Evolutionary conservation across 176 grass and related monocot genomes (phyloP).

Genomic region (Poa annua): DNA sequence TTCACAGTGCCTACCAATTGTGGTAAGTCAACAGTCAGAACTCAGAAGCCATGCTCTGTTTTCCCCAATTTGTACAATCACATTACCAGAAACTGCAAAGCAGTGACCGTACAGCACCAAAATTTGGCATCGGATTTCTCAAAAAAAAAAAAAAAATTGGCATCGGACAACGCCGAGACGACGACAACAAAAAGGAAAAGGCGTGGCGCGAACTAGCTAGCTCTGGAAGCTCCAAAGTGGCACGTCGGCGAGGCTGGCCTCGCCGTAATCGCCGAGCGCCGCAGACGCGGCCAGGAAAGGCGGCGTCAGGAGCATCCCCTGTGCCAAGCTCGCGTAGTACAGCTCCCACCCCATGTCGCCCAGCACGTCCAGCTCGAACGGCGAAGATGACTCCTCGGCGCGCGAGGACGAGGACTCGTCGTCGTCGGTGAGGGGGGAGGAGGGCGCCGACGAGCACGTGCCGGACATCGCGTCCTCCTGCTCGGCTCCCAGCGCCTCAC

Average conservation of each 20-base stretch:
- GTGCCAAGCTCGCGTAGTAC: conserved; percentile 75
- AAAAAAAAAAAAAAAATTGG: no score
- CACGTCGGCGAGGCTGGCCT: conserved; percentile 11
- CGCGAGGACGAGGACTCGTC: background rate
- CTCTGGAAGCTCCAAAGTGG: conserved; percentile 53
- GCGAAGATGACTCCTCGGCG: background rate
- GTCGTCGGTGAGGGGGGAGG: background rate
- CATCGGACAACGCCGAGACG: background rate
- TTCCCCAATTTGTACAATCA: background rate
- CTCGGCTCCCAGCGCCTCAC: background rate
- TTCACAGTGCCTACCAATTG: background rate
- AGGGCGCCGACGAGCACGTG: conserved; percentile 11
- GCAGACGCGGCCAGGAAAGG: background rate
- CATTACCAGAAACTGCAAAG: conserved; percentile 30
- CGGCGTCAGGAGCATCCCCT: conserved; percentile 63
- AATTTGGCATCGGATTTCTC: no score
- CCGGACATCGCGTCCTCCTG: background rate
- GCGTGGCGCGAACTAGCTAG: background rate
- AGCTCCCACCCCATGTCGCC: conserved; percentile 56
- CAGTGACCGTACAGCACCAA: background rate
- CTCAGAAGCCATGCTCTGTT: conserved; percentile 20
- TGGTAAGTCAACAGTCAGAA: background rate
- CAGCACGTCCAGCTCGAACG: conserved; percentile 41
- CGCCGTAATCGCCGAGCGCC: conserved; percentile 36
- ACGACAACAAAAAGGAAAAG: background rate